Conservation (phyloP, 768 basidiomycete genomes). For the Gymnopilus junonius region DNA sequence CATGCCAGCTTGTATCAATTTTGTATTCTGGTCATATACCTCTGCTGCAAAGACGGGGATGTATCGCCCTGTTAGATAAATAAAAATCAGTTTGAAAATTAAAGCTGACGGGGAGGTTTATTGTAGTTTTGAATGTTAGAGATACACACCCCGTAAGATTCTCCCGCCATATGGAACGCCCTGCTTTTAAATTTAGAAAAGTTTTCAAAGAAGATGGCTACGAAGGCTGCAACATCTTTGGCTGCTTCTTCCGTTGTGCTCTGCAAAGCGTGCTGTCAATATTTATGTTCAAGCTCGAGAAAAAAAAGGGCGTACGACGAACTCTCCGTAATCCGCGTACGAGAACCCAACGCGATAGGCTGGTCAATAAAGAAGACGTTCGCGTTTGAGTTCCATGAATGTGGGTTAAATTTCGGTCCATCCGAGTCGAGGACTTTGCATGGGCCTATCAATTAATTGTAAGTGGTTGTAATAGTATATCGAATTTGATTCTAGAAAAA, state of each 20-base stretch:
- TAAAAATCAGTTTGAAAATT: not conserved
- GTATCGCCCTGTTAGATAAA: conserved; percentile 56
- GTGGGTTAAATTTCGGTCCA: conserved; percentile 55
- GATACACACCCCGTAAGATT: conserved; percentile 72
- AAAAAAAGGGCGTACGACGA: conserved; percentile 40
- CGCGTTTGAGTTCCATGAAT: conserved; percentile 73
- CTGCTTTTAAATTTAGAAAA: conserved; percentile 75
- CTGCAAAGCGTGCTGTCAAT: conserved; percentile 29
- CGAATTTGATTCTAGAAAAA: not conserved
- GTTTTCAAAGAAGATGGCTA: conserved; percentile 75
- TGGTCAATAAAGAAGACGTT: conserved; percentile 70
- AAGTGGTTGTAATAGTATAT: conserved; percentile 4
- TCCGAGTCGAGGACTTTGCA: conserved; percentile 62
- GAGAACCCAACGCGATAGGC: conserved; percentile 65
- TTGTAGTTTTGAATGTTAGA: too few species aligned
- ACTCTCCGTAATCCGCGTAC: conserved; percentile 66
- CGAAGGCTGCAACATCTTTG: conserved; percentile 71
- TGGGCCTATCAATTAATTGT: conserved; percentile 56
- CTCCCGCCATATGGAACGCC: conserved; percentile 68
- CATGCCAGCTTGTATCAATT: conserved; percentile 55
- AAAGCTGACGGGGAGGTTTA: too few species aligned
- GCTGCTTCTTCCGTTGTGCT: conserved; percentile 72
- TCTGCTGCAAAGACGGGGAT: conserved; percentile 78
- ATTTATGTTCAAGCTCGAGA: not conserved
- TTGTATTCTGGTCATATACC: conserved; percentile 73